Evolutionary conservation across 345 rosid genomes (phyloP), one percentile per base, ranked within the genome.

Genomic region (Pelargonium nanum): DNA sequence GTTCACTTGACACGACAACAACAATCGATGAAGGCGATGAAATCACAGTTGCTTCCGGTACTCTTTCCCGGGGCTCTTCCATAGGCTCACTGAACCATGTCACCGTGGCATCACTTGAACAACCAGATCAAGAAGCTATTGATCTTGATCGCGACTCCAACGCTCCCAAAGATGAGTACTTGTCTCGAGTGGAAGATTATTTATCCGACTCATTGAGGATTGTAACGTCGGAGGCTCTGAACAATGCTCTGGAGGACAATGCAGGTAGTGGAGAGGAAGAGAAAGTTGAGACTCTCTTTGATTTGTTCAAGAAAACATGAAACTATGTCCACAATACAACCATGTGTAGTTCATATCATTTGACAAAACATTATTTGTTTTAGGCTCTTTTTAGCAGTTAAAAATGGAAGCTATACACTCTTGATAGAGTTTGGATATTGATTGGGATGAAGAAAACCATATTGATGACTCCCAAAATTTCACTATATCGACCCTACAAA

Each of bases 1-100:
- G 98, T 56, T 91, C 98, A 0, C 86, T 88, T 0, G 90, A 85
- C 68, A 70, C 81, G 19, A 72, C 81, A 22, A 72, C 85, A 22
- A 78, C 86, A 4, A 73, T 86, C 6, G 88, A 88, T n/a, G 96
- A 82, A 65, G 72, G 85, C 69, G 96, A 88, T 56, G 96, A 83
- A 65, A 77, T 85, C 26, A 88, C 95, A 16, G 88, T 84, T 16
- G 85, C 83, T 48, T 84, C 86, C 0, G 94, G 85, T 3, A 86
- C 94, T 22, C 54, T 91, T 22, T 86, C 98, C 0, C 75, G 87
- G 51, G 78, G 80, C 64, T 85, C 98, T 12, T 91, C 96, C 4
- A 63, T 81, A 45, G 80, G 70, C 64, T 86, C 92, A 4, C 65
- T 84, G 45, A 88, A 88, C 77, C 87, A 79, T 64, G 68, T 83